Percentiles rank a stretch among this genome's conserved stretches.
Conservation (phyloP, 2,329 filamentous ascomycete species). For the Hymenoscyphus scutula region DNA sequence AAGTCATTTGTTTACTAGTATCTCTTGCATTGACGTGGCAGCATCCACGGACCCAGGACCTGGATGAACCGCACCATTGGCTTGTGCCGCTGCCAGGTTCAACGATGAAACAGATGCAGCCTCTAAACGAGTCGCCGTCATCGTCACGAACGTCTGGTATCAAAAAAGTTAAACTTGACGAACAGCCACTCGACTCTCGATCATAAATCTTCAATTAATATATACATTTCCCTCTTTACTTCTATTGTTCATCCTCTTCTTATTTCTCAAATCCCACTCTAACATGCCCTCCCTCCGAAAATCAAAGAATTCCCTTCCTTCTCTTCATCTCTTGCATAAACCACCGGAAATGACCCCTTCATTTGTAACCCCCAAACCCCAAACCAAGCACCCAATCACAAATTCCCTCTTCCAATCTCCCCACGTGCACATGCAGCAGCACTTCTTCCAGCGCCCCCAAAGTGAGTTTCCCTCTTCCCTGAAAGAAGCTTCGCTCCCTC, state of each 20-base stretch:
- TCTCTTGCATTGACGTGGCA: slow-evolving; percentile 7
- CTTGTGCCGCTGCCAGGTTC: not conserved
- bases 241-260: not conserved
- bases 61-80: slow-evolving; percentile 3
- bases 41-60: not conserved
- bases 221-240: too few species aligned
- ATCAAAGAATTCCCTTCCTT: not conserved
- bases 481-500: too few species aligned
- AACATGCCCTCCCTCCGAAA: too few species aligned
- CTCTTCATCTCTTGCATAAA: not conserved
- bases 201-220: too few species aligned
- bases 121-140: slow-evolving; percentile 2
- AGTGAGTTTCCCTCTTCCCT: too few species aligned
- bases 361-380: not conserved
- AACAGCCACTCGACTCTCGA: too few species aligned
- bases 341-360: not conserved
- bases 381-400: slow-evolving; percentile 1
- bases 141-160: not conserved
- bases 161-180: not conserved
- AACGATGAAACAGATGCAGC: not conserved
- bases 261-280: not conserved
- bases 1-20: slow-evolving; percentile 6
- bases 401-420: not conserved
- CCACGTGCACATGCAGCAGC: not conserved
- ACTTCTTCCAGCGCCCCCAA: not conserved